Conservation (phyloP, 345 rosid genomes). For the Sisymbrium irio region DNA sequence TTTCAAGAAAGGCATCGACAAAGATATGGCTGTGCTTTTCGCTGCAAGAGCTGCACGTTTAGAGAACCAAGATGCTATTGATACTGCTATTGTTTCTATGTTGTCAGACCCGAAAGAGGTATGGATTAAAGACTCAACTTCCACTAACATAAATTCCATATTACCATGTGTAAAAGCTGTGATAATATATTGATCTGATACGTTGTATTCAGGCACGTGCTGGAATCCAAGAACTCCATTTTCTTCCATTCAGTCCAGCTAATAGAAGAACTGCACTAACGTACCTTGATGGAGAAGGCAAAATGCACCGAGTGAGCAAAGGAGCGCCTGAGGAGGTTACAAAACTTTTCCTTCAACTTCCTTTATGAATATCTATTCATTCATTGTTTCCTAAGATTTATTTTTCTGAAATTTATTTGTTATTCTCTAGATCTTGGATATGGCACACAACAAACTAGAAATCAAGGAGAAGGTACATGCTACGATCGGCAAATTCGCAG, state of each 20-base stretch:
- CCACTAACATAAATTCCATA: background rate
- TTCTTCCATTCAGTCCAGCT: slow-evolving; percentile 92
- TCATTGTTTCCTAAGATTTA: background rate
- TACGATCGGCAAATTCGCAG: slow-evolving; percentile 55
- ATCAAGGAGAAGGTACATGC: slow-evolving; percentile 46
- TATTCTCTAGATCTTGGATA: slow-evolving; percentile 43
- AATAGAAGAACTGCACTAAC: slow-evolving; percentile 92
- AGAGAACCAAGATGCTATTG: slow-evolving; percentile 96
- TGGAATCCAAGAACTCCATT: slow-evolving; percentile 81
- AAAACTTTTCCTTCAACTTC: background rate
- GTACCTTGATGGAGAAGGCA: slow-evolving; percentile 59
- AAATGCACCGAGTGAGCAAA: slow-evolving; percentile 90
- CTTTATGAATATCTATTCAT: background rate
- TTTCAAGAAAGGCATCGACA: slow-evolving; percentile 57
- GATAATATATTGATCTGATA: slow-evolving; percentile 18
- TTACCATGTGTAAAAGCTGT: no score
- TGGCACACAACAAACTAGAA: slow-evolving; percentile 50
- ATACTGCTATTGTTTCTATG: slow-evolving; percentile 81
- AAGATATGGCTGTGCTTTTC: slow-evolving; percentile 73
- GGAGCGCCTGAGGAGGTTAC: slow-evolving; percentile 94
- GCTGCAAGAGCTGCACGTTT: slow-evolving; percentile 93
- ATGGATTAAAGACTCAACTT: slow-evolving; percentile 13
- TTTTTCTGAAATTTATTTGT: background rate
- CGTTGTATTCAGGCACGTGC: slow-evolving; percentile 67
- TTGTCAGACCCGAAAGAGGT: slow-evolving; percentile 89